Base-by-base conservation (phyloP, 2,329 filamentous ascomycete species). In the Pseudocercospora ulei region DNA sequence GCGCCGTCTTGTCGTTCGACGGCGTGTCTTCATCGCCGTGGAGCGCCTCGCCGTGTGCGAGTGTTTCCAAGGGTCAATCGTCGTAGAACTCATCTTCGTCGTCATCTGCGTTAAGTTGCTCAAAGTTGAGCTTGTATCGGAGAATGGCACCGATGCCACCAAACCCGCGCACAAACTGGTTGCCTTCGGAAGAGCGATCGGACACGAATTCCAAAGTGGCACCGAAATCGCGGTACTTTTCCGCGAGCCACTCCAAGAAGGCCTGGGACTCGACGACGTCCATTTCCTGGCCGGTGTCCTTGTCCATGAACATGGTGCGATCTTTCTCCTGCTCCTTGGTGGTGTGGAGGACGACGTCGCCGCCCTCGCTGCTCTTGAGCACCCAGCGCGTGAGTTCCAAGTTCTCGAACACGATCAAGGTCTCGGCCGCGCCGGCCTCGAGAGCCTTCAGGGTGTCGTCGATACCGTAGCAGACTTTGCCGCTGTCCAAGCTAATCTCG, bases 111-210 rank as follows among this genome's bases (percentile, higher is more conserved):
- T 81, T 82, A 65, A 98, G 75, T 67, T 98, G 92, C 69, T 98
- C 92, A 69, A 98, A 98, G 73, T 98, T 98, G 73, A 98, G 85
- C 73, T 95, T 95, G 78, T 98, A 98, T 56, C 90, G 86, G 62
- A 98, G 78, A 59, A 98, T 80, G 50, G 88, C 88, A 53, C 90
- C 90, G 56, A 98, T 94, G 60, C 90, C 90, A 79, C 90, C 90
- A 61, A 98, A 98, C 49, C 90, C 90, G 72, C 95, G 96, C 59
- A 98, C 90, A 67, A 98, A 98, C 71, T 98, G 90, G 69, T 98
- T 98, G 62, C 90, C 90, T 69, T 98, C 90, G 46, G 84, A 93
- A 45, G 88, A 96, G 51, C 86, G 81, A 63, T 98, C 92, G 33
- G 90, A 95, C 50, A 98, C 90, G 55, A 98, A 98, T 65, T 98